A percentile compares a stretch with the other conserved stretches of the same genome.
Evolutionary conservation across 192 early-diverging fungal species (phyloP).

Genomic region (Anaeromyces robustus): DNA sequence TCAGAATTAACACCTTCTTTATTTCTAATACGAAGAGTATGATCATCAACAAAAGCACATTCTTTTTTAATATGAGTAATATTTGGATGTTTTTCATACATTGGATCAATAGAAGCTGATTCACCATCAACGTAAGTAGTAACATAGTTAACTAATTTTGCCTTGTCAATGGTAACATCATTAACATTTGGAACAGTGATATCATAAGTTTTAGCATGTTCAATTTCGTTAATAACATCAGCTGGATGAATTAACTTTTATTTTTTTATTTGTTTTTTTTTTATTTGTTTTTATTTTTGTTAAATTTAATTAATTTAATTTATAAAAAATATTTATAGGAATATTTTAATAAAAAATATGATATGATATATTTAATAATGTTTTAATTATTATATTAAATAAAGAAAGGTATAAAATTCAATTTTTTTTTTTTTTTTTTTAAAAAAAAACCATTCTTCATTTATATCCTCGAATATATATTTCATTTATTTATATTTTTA

Average conservation of each 20-base stretch:
- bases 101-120: constrained; percentile 10
- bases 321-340: too few relatives aligned
- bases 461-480: too few relatives aligned
- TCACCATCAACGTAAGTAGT: constrained; percentile 14
- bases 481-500: too few relatives aligned
- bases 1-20: not conserved
- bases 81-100: constrained; percentile 3
- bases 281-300: not conserved
- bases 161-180: constrained; percentile 7
- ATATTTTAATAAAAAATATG: too few relatives aligned
- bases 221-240: constrained; percentile 11
- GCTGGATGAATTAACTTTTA: constrained; percentile 23
- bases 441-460: too few relatives aligned
- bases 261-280: constrained; percentile 9
- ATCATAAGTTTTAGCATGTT: constrained; percentile 11
- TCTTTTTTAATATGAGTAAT: not conserved
- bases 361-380: too few relatives aligned
- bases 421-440: too few relatives aligned
- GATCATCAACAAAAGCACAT: not conserved
- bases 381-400: too few relatives aligned
- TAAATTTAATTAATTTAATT: too few relatives aligned
- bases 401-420: too few relatives aligned
- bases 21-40: not conserved
- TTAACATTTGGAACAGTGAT: constrained; percentile 1
- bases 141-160: constrained; percentile 7